Conservation (phyloP, 768 basidiomycete genomes). For the Lactarius sp. region DNA sequence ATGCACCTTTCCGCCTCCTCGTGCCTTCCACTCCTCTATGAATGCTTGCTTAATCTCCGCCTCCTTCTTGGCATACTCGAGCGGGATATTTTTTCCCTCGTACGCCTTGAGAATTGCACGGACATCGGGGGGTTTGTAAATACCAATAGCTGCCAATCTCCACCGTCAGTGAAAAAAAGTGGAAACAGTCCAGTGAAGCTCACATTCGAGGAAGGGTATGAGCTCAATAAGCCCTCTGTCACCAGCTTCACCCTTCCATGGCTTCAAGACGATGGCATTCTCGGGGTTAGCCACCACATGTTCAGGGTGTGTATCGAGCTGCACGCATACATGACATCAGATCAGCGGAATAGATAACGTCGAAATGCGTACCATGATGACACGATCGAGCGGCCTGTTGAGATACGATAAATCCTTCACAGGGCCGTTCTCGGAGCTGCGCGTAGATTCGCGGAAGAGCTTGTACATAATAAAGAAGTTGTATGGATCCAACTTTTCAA, state of each 20-base stretch:
- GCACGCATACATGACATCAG: conserved; percentile 71
- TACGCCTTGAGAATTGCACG: conserved; percentile 84
- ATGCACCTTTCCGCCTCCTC: conserved; percentile 26
- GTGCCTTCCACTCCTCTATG: conserved; percentile 73
- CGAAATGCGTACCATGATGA: conserved; percentile 8
- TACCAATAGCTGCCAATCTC: conserved; percentile 68
- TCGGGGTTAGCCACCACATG: conserved; percentile 79
- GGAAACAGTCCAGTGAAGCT: conserved; percentile 22
- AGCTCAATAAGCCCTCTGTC: conserved; percentile 80
- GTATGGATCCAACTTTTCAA: conserved; percentile 94
- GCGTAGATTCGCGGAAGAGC: conserved; percentile 90
- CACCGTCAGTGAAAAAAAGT: not conserved
- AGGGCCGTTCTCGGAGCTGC: conserved; percentile 71
- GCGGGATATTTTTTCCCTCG: conserved; percentile 78
- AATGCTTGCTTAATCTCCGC: conserved; percentile 73
- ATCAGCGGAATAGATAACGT: conserved; percentile 36
- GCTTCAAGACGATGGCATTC: conserved; percentile 77
- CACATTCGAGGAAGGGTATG: conserved; percentile 96
- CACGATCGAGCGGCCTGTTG: conserved; percentile 49
- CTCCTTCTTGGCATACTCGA: conserved; percentile 88
- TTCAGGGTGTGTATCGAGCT: conserved; percentile 80
- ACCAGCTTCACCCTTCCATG: conserved; percentile 79
- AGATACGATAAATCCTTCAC: conserved; percentile 97
- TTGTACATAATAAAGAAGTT: conserved; percentile 83
- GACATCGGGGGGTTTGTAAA: conserved; percentile 84